These are phyloP conservation scores for Suillus fuscotomentosus DNA, from an alignment of 768 basidiomycete genomes.

Conservation along the genomic window DNA sequence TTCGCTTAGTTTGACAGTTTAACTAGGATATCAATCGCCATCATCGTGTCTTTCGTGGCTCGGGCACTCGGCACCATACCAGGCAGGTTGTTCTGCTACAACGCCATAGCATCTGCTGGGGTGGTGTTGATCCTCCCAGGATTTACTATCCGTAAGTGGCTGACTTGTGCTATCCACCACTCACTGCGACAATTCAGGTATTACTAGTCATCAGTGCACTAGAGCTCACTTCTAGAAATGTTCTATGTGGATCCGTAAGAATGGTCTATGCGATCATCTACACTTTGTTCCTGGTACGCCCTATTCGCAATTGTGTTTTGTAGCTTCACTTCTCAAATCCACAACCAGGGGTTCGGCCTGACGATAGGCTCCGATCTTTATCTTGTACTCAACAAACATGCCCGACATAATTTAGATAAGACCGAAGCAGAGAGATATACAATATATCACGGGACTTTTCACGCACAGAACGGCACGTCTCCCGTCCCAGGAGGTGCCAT, in stretches of 20 bases:
- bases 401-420: slow-evolving; percentile 36
- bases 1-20: neutral
- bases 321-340: slow-evolving; percentile 7
- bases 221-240: slow-evolving; percentile 77
- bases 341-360: slow-evolving; percentile 70
- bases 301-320: neutral
- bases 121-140: slow-evolving; percentile 91
- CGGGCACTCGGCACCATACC: slow-evolving; percentile 76
- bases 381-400: slow-evolving; percentile 63
- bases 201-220: slow-evolving; percentile 68
- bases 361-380: slow-evolving; percentile 84
- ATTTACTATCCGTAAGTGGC: slow-evolving; percentile 71
- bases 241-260: slow-evolving; percentile 78
- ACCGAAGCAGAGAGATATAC: slow-evolving; percentile 37
- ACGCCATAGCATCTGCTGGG: slow-evolving; percentile 84
- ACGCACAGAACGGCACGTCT: slow-evolving; percentile 46
- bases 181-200: neutral
- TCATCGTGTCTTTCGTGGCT: slow-evolving; percentile 81
- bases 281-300: slow-evolving; percentile 66
- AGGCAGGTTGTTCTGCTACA: slow-evolving; percentile 81
- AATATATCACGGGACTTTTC: slow-evolving; percentile 55
- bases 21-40: slow-evolving; percentile 78
- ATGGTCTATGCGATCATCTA: slow-evolving; percentile 88
- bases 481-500: slow-evolving; percentile 38
- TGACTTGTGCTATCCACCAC: slow-evolving; percentile 4